Evolutionary conservation across 1,139 yeast genomes (phyloP).

Genomic region (Yamadazyma aaseri): DNA sequence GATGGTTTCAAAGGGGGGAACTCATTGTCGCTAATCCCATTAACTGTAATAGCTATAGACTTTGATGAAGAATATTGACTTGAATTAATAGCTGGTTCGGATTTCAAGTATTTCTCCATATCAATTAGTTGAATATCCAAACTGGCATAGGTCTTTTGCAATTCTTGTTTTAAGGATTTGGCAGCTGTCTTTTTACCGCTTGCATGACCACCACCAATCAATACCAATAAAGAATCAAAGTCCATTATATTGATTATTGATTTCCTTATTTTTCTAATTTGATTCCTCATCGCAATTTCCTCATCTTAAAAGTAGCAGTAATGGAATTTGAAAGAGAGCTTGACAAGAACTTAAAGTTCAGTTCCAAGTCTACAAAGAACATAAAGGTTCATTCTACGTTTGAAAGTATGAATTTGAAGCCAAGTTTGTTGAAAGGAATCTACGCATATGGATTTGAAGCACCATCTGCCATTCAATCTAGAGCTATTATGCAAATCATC

Average conservation of each 20-base stretch:
- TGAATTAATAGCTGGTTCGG: slow-evolving; percentile 16
- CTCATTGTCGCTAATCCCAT: slow-evolving; percentile 17
- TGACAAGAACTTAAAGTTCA: slow-evolving; percentile 16
- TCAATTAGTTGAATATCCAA: slow-evolving; percentile 41
- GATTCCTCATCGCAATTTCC: slow-evolving; percentile 5
- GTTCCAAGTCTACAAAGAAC: slow-evolving; percentile 43
- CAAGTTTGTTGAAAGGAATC: slow-evolving; percentile 68
- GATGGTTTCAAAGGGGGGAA: slow-evolving; percentile 37
- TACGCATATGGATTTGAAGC: slow-evolving; percentile 90
- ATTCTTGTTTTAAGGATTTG: slow-evolving; percentile 27
- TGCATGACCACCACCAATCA: slow-evolving; percentile 76
- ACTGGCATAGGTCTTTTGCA: slow-evolving; percentile 14
- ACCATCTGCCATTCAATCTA: slow-evolving; percentile 92
- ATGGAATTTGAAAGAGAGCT: slow-evolving; percentile 13
- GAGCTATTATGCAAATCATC: slow-evolving; percentile 91
- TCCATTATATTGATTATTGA: slow-evolving; percentile 5
- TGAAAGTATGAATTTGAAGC: slow-evolving; percentile 77
- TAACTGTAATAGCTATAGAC: slow-evolving; percentile 33
- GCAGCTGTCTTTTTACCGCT: slow-evolving; percentile 57
- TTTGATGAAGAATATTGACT: slow-evolving; percentile 20
- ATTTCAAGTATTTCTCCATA: slow-evolving; percentile 26
- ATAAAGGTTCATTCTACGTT: slow-evolving; percentile 65
- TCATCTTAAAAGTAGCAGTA: background rate
- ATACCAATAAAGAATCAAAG: slow-evolving; percentile 35
- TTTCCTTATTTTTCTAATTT: slow-evolving; percentile 2